Percentiles rank a stretch among this genome's conserved stretches.
Conservation (phyloP, 2,329 filamentous ascomycete species). For the Bertia moriformis region DNA sequence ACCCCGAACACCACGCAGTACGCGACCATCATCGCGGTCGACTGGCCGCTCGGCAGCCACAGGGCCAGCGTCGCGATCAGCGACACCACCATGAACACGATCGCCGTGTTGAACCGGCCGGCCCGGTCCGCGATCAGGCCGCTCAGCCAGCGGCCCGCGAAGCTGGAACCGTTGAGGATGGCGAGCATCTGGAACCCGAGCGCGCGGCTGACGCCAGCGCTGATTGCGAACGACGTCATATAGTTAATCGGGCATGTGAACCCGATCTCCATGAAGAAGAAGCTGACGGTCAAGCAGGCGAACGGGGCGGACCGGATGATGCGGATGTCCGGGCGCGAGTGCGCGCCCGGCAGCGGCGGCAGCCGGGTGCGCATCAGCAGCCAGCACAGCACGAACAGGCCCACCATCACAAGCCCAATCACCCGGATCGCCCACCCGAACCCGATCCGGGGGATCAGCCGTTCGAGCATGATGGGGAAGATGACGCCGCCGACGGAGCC, state of each 20-base stretch:
- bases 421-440: slow-evolving; percentile 20
- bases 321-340: slow-evolving; percentile 7
- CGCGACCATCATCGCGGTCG: slow-evolving; percentile 8
- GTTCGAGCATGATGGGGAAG: slow-evolving; percentile 17
- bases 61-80: slow-evolving; percentile 10
- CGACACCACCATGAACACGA: slow-evolving; percentile 11
- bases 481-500: slow-evolving; percentile 16
- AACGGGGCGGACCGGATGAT: too few species aligned
- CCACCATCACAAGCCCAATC: slow-evolving; percentile 17
- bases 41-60: slow-evolving; percentile 10
- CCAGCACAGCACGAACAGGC: slow-evolving; percentile 12
- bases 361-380: slow-evolving; percentile 5
- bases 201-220: slow-evolving; percentile 2
- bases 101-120: slow-evolving; percentile 13
- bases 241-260: slow-evolving; percentile 13
- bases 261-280: slow-evolving; percentile 11
- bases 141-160: slow-evolving; percentile 8
- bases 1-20: slow-evolving; percentile 17
- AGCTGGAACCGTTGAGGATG: slow-evolving; percentile 10
- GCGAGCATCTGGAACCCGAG: slow-evolving; percentile 11
- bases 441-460: slow-evolving; percentile 15
- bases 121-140: slow-evolving; percentile 11
- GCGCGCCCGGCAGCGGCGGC: background rate
- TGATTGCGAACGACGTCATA: slow-evolving; percentile 10
- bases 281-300: slow-evolving; percentile 7